These are phyloP conservation scores for Exophiala dermatitidis DNA, from an alignment of 2,329 filamentous ascomycete species.

Conservation along the genomic window DNA sequence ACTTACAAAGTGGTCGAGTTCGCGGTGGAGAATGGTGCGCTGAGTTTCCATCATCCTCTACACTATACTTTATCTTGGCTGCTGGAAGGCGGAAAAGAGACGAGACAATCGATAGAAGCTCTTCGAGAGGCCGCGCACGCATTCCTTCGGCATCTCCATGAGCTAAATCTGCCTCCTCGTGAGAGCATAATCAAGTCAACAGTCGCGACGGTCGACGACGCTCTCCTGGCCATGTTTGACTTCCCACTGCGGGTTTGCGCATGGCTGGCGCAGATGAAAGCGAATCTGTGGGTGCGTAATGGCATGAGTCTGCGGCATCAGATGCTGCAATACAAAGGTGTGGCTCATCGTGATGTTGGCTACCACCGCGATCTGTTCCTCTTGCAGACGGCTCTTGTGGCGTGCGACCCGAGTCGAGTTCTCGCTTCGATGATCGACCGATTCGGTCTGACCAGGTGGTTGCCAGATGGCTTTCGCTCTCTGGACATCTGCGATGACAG, in stretches of 20 bases:
- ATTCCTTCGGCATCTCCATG: constrained; percentile 39
- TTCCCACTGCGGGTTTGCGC: constrained; percentile 88
- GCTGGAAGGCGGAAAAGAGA: constrained; percentile 69
- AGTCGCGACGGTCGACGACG: constrained; percentile 56
- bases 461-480: constrained; percentile 71
- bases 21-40: constrained; percentile 76
- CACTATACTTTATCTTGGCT: constrained; percentile 97
- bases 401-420: constrained; percentile 75
- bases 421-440: constrained; percentile 85
- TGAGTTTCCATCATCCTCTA: constrained; percentile 95
- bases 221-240: constrained; percentile 81
- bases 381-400: constrained; percentile 79
- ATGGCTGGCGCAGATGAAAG: constrained; percentile 97
- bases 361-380: constrained; percentile 94
- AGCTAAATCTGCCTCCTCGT: constrained; percentile 12
- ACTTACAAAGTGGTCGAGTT: constrained; percentile 67
- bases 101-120: constrained; percentile 44
- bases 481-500: constrained; percentile 71
- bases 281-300: constrained; percentile 97
- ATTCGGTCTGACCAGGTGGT: constrained; percentile 82
- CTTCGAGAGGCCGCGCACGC: constrained; percentile 60
- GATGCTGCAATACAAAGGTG: constrained; percentile 84
- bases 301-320: constrained; percentile 93
- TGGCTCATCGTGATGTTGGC: constrained; percentile 81
- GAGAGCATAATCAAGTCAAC: constrained; percentile 16